These are phyloP conservation scores for Pichia occidentalis DNA, from an alignment of 805 yeast species.

Conservation along the genomic window DNA sequence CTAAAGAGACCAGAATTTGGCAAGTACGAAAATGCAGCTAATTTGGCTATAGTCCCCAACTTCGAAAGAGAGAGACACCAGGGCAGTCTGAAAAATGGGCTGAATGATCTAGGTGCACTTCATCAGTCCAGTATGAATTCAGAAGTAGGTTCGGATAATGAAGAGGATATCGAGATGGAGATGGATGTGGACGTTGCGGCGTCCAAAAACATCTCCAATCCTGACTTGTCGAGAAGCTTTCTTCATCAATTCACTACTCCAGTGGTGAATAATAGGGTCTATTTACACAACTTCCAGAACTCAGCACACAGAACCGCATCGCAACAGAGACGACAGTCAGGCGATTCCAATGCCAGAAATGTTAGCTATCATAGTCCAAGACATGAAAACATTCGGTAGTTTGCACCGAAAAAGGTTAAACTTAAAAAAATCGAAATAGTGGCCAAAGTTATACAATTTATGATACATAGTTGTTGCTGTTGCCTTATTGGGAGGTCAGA, in stretches of 20 bases:
- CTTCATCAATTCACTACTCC: constrained; percentile 13
- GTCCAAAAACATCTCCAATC: constrained; percentile 3
- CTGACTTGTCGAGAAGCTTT: constrained; percentile 7
- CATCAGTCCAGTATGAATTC: constrained; percentile 4
- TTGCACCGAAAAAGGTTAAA: not conserved
- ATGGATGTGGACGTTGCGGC: not conserved
- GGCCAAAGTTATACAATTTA: no score
- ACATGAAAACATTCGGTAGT: constrained; percentile 11
- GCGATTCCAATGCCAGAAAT: constrained; percentile 4
- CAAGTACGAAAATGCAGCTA: no score
- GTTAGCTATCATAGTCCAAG: constrained; percentile 8
- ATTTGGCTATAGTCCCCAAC: no score
- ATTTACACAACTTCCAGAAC: constrained; percentile 4
- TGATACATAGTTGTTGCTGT: no score
- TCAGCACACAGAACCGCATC: constrained; percentile 8
- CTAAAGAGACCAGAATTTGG: not conserved
- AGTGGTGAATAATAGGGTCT: constrained; percentile 9
- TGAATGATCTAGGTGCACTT: no score
- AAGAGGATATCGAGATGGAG: not conserved
- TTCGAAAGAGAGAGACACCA: no score
- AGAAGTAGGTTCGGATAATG: constrained; percentile 3
- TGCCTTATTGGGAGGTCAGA: no score
- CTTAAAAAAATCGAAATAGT: no score
- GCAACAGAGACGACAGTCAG: constrained; percentile 5
- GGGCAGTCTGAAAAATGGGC: no score